Percentiles rank a stretch among this genome's conserved stretches.
phyloP scores from a whole-genome alignment of 2,329 filamentous ascomycete species.

The Xylaria sp. region DNA sequence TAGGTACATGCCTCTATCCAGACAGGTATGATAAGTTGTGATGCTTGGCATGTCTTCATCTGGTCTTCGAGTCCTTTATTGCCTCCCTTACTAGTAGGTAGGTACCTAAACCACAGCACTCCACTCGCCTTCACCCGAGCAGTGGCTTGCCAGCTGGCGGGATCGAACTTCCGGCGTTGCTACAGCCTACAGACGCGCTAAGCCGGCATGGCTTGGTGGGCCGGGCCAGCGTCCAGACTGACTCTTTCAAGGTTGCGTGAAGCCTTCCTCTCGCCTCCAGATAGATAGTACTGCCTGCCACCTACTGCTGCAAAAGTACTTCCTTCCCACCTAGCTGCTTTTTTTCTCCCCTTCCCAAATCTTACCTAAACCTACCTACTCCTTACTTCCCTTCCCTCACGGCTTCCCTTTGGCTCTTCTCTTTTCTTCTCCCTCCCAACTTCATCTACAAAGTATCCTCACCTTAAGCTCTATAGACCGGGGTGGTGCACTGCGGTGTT shows the following conservation, averaged over 20 bases:
- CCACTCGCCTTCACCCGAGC: no score
- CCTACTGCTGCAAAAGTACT: slow-evolving; percentile 35
- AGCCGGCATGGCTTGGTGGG: slow-evolving; percentile 14
- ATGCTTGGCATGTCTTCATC: no score
- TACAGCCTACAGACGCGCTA: slow-evolving; percentile 35
- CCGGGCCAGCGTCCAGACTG: slow-evolving; percentile 24
- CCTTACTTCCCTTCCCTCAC: slow-evolving; percentile 29
- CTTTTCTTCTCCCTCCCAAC: slow-evolving; percentile 26
- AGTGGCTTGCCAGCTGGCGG: no score
- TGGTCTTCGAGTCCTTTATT: slow-evolving; percentile 30
- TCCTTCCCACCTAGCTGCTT: slow-evolving; percentile 37
- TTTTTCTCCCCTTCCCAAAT: slow-evolving; percentile 31
- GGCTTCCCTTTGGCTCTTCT: slow-evolving; percentile 40
- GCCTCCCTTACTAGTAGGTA: no score
- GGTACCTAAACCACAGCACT: no score
- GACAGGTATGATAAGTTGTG: slow-evolving; percentile 29
- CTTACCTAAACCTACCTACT: slow-evolving; percentile 34
- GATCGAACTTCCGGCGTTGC: no score
- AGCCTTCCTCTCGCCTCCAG: slow-evolving; percentile 30
- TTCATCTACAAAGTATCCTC: slow-evolving; percentile 31
- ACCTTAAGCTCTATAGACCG: slow-evolving; percentile 29
- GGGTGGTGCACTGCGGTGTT: slow-evolving; percentile 41
- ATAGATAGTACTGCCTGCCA: no score
- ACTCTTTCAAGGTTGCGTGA: slow-evolving; percentile 27
- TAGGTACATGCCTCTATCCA: slow-evolving; percentile 21